phyloP scores from a whole-genome alignment of 73 alveolate species.

The Paramecium primaurelia region DNA sequence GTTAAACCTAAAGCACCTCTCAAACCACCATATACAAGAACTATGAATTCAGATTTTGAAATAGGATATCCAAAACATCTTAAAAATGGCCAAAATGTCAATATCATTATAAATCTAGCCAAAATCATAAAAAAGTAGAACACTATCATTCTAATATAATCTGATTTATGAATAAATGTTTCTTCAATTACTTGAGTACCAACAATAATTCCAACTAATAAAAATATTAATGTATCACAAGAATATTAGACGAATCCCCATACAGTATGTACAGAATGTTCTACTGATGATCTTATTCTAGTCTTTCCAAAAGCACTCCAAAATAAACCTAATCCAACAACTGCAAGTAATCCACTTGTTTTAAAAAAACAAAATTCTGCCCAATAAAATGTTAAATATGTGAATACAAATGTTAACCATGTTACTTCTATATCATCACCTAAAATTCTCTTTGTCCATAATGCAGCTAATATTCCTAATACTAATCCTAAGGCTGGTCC shows the following conservation, averaged over 20 bases:
- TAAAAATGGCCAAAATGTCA: slow-evolving; percentile 47
- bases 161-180: slow-evolving; percentile 55
- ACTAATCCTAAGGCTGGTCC: slow-evolving; percentile 67
- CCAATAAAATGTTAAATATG: slow-evolving; percentile 62
- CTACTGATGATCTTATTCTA: slow-evolving; percentile 59
- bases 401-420: slow-evolving; percentile 30
- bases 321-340: slow-evolving; percentile 67
- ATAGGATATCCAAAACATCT: slow-evolving; percentile 63
- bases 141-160: slow-evolving; percentile 59
- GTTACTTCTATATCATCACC: slow-evolving; percentile 48
- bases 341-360: slow-evolving; percentile 59
- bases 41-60: slow-evolving; percentile 32
- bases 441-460: slow-evolving; percentile 66
- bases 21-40: slow-evolving; percentile 66
- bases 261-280: slow-evolving; percentile 60
- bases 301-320: slow-evolving; percentile 65
- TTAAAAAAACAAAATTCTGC: slow-evolving; percentile 56
- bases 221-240: slow-evolving; percentile 67
- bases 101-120: slow-evolving; percentile 55
- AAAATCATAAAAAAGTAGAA: slow-evolving; percentile 63
- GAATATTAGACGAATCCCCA: slow-evolving; percentile 61
- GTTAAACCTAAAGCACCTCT: slow-evolving; percentile 74
- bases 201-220: slow-evolving; percentile 65
- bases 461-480: slow-evolving; percentile 57
- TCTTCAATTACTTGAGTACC: slow-evolving; percentile 55